Conservation (phyloP, 768 basidiomycete species). For the Boletellus emodensis region DNA sequence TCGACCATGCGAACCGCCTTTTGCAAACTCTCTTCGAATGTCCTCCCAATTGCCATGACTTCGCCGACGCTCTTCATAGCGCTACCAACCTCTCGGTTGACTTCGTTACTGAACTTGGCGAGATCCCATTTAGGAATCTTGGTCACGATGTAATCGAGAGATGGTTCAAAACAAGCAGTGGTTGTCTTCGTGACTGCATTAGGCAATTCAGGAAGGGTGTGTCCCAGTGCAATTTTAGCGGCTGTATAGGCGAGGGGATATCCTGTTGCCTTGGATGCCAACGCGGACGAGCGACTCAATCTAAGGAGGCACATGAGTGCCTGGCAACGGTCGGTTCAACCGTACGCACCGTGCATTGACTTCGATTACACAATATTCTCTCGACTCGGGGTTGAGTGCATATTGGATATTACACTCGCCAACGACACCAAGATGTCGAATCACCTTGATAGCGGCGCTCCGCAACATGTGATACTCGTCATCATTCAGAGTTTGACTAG, state of each 20-base stretch:
- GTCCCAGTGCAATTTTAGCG: slow-evolving; percentile 95
- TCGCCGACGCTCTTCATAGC: slow-evolving; percentile 99
- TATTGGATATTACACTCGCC: slow-evolving; percentile 99
- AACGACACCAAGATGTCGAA: slow-evolving; percentile 85
- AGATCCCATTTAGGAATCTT: slow-evolving; percentile 99
- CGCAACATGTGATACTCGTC: slow-evolving; percentile 99
- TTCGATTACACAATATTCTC: slow-evolving; percentile 98
- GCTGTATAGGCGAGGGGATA: slow-evolving; percentile 99
- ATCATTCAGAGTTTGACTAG: slow-evolving; percentile 95
- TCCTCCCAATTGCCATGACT: slow-evolving; percentile 99
- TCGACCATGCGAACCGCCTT: slow-evolving; percentile 98
- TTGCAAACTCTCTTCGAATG: slow-evolving; percentile 97
- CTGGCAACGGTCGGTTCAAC: background rate
- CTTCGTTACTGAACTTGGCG: slow-evolving; percentile 93
- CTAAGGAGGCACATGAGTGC: slow-evolving; percentile 29
- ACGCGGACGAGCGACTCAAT: slow-evolving; percentile 83
- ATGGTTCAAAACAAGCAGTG: slow-evolving; percentile 98
- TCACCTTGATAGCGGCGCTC: slow-evolving; percentile 94
- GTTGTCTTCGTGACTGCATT: slow-evolving; percentile 99
- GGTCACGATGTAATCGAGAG: slow-evolving; percentile 97
- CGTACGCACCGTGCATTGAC: slow-evolving; percentile 78
- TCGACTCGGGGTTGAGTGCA: slow-evolving; percentile 87
- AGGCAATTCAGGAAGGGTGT: slow-evolving; percentile 95
- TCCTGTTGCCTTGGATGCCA: slow-evolving; percentile 98
- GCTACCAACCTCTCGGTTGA: slow-evolving; percentile 91